Evolutionary conservation across 306 rosid species (phyloP), one percentile per base, ranked within the genome.

Genomic region (Pyrus bretschneideri): DNA sequence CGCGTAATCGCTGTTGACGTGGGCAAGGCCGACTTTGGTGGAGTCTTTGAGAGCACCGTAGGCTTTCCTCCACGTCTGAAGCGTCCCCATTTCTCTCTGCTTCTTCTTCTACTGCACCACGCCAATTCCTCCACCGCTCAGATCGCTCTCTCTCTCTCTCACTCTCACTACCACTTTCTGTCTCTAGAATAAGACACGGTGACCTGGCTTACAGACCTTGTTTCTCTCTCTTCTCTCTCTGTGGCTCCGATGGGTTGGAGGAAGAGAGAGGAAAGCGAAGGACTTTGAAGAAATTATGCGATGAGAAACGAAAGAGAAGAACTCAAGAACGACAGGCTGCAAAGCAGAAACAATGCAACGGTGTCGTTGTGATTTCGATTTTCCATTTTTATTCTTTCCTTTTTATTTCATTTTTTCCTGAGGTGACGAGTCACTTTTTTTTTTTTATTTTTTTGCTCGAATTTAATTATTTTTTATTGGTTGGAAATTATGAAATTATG

Each of bases 1-100:
- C 89, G 98, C 99, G 74, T 89, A 96, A 75, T 96, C 99, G 93
- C 99, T 96, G 73, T 96, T 96, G 96, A 96, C 99, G 79, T 93
- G 98, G 71, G 99, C 99, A 78, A 96, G 98, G 60, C 99, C 99
- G 85, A 96, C 99, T 96, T 91, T 96, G 87, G 99, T 92, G 78
- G 87, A 23, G 81, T 96, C 99, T 76, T 96, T 96, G 83, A 96
- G 73, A 71, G 98, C 98, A 42, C 99, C 99, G 69, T 92, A 96
- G 52, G 97, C 99, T 89, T 88, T 91, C 72, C 99, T 85, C 99
- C 99, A 96, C 77, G 96, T 81, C 78, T 92, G 98, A 88, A 96
- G 98, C 83, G 98, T 96, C 70, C 97, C 97, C 96, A 93, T 96
- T 75, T 71, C 72, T 72, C 49, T 51, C 21, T 17, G 55, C 55